Evolutionary conservation across 768 basidiomycete genomes (phyloP), one percentile per base, ranked within the genome.

Genomic region (Calocera cornea): DNA sequence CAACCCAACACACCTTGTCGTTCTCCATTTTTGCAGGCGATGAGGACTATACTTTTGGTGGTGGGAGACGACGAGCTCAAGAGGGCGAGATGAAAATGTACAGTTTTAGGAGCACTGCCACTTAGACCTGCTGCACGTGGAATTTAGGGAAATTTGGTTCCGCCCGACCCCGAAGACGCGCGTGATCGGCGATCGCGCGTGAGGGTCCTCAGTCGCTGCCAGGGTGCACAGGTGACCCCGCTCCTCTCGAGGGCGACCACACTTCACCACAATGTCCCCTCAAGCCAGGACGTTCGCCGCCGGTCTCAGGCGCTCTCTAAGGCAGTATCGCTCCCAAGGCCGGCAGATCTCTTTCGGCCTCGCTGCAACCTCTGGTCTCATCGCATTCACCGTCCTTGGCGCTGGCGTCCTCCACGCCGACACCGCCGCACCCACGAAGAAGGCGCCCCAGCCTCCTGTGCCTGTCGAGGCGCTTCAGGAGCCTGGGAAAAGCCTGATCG

Each of bases 11-110:
- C 31, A 60, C 54, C 54, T 60, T 60, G 31, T 60, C 54, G 54
- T 60, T 60, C 54, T 60, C 54, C 54, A 60, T 60, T 60, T 60
- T 60, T 14, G 54, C 14, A 12, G 24, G 24, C 54, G 54, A 60
- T 60, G 54, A 33, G 54, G 5, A 60, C 27, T 5, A 22, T 60
- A 60, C 54, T 33, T 27, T 60, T 60, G 54, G 54, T 60, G 54
- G 54, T 60, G 54, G 54, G 54, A 60, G 54, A 60, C 54, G 54
- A 60, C 54, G 54, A 60, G 54, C 54, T 60, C 54, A 19, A 60
- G 54, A 27, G 54, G 8, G 27, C 19, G 54, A 60, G 44, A 60
- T 60, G 54, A 60, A 60, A 60, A 60, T 60, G 54, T 60, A 60
- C 54, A 60, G 54, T 60, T 60, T 60, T 33, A 27, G 11, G 27